Evolutionary conservation across 1,284 basidiomycete species (phyloP), one percentile per base, ranked within the genome.

Genomic region (Rhodotorula mucilaginosa): DNA sequence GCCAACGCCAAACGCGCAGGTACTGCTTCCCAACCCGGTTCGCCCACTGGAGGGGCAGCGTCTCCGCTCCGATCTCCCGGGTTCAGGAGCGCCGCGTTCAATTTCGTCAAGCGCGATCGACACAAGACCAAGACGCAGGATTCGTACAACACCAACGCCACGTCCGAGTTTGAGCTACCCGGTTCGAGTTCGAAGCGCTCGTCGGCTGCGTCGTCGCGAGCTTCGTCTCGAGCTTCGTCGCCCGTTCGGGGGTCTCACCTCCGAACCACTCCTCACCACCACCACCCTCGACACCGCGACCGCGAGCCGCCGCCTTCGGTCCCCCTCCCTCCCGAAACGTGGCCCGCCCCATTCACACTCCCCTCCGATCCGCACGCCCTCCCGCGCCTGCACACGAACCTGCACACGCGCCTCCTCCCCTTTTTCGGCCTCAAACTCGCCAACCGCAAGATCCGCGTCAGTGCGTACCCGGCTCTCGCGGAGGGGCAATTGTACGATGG

Each of bases 401-500:
- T 79, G 18, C 70, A 75, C 29, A 58, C 64, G 19, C 78, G 78
- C 26, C 73, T 79, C 31, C 64, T 76, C 0, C 74, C 77, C 23
- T 79, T 79, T 66, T 77, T 78, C 58, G 72, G 71, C 34, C 65
- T 71, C 34, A 78, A 78, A 18, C 71, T 79, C 23, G 68, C 72
- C 15, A 62, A 39, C 4, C 74, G 78, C 18, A 72, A 72, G 18
- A 67, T 79, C 15, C 70, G 77, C 3, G 67, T 79, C 12, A 66
- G 72, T 21, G 68, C 78, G 23, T 72, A 61, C 23, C 73, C 68
- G 15, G 60, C 49, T 3, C 61, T 70, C 15, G 46, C 39, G 5
- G 21, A 49, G 3, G 73, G 73, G 1, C 26, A 49, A 34, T 49
- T 72, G 8, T 70, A 46, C 29, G 71, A 70, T 47, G 62, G 67